Evolutionary conservation across 176 grass and related monocot genomes (phyloP).

Genomic region (Themeda triandra): DNA sequence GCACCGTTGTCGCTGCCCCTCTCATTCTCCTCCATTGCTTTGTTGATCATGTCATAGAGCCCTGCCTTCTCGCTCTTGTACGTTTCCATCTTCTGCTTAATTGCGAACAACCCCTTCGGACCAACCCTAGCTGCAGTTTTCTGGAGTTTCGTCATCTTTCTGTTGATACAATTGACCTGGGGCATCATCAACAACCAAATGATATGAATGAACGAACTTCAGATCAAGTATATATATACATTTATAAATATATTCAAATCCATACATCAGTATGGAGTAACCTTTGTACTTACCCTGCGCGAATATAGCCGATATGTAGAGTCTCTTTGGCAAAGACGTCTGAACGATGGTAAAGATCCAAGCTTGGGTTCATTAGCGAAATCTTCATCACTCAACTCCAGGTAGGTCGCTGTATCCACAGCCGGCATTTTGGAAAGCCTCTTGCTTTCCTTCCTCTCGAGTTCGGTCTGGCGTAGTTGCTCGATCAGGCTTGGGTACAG

Average conservation of each 20-base stretch:
- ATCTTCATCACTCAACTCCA: not conserved
- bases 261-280: not conserved
- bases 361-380: not conserved
- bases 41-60: not conserved
- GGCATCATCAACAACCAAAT: not conserved
- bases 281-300: not conserved
- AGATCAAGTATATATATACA: not conserved
- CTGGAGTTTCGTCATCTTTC: slow-evolving; percentile 15
- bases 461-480: not conserved
- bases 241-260: not conserved
- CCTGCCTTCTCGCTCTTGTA: not conserved
- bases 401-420: not conserved
- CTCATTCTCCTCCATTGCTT: not conserved
- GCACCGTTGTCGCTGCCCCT: not conserved
- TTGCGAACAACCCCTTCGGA: not conserved
- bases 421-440: not conserved
- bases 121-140: not conserved
- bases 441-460: not conserved
- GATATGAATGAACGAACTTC: not conserved
- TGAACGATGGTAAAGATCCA: not conserved
- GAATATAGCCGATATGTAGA: not conserved
- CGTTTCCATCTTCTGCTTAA: not conserved
- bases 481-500: not conserved
- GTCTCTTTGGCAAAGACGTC: not conserved
- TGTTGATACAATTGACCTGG: not conserved